Evolutionary conservation across 176 grass and related monocot species (phyloP), one percentile per base, ranked within the genome.

Genomic region (Rhipidocladum racemiflorum): DNA sequence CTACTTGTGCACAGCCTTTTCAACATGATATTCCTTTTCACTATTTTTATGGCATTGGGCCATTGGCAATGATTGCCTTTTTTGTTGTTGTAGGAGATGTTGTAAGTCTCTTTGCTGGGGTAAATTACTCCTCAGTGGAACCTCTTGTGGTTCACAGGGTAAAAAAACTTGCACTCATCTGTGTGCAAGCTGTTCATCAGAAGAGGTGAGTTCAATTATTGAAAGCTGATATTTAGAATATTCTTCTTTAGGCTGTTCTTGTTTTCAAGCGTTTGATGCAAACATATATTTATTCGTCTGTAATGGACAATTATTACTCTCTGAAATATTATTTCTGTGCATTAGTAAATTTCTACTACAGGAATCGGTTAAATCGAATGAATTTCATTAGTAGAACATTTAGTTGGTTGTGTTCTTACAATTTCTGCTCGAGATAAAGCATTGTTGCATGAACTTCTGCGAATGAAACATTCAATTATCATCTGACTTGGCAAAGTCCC

Each of bases 111-210:
- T 99, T 99, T 75, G 85, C 85, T 88, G 96, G 89, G 27, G 54
- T 5, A 15, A 51, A 88, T 69, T 83, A 89, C 61, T 84, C 78
- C 69, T 89, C 77, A 76, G 85, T 85, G 80, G 80, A 85, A 88
- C 62, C 73, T 62, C 61, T 88, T 34, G 87, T 87, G 36, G 77
- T 86, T 72, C 87, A 88, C 71, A 93, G 92, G 49, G 82, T 99
- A 67, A 99, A 95, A 87, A 99, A 87, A 51, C 83, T 99, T 84
- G 66, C 80, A 46, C 88, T 88, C 71, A 84, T 91, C 74, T 99
- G 92, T 70, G 75, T 93, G 57, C 77, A 90, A 85, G 93, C 96
- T 43, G 69, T 99, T 25, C 86, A 87, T 60, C 79, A 90, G 29
- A 95, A 95, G 85, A 90, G 96, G 96, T 86, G 73, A 75, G 83